Base-by-base conservation (phyloP, 805 yeast genomes). In the Monosporozyma aerobia region DNA sequence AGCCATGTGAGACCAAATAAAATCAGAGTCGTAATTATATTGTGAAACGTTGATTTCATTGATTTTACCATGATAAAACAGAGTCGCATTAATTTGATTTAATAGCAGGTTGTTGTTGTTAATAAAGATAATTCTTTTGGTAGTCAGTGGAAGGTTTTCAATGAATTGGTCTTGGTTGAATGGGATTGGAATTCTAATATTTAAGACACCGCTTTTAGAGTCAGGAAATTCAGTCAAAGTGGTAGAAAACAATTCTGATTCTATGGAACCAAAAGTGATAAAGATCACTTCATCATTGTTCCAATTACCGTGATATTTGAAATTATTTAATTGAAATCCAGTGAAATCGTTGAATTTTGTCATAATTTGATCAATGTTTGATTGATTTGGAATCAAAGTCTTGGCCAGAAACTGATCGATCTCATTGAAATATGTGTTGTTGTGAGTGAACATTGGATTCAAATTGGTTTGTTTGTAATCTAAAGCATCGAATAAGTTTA, bases 401-500 rank as follows among this genome's bases (percentile, higher is more conserved):
- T 57, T 56, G 10, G 51, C 51, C 44, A 60, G 52, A 5, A 55
- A 50, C 9, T 44, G 54, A 16, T 56, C 54, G 14, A 58, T 43
- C 13, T 47, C 56, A 13, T 19, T 5, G 25, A 22, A 39, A 9
- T 11, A 1, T 39, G 6, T 22, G 14, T 2, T 5, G 22, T 27
- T 32, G 16, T 37, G 16, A 2, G 47, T 5, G 3, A 6, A 4
- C 10, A 16, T 2, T 3, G 23, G 19, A 30, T 44, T 44, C 13
- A 32, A 44, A 32, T 57, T 56, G 41, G 68, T 57, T 43, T 59
- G 63, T 10, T 63, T 49, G 33, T 60, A 59, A 41, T 81, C 77
- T 13, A 86, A 75, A 35, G 97, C 97, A 67, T 90, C 97, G 65
- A 84, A 88, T 56, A 88, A 74, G 68, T 87, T 83, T 52, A 89